phyloP scores from a whole-genome alignment of 169 alveolate species.

The Toxoplasma gondii region DNA sequence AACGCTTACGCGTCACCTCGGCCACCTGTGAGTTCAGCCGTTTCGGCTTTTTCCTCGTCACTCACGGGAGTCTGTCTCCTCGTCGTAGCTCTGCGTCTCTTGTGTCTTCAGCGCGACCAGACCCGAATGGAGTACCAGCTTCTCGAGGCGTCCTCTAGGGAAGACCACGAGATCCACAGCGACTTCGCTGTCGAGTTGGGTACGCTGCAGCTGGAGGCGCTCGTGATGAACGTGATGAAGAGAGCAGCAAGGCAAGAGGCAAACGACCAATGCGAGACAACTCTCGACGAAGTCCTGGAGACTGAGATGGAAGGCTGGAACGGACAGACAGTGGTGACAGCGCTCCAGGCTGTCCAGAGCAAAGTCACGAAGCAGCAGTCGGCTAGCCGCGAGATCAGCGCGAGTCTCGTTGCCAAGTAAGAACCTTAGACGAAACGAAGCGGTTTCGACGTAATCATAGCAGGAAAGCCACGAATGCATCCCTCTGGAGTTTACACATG shows the following conservation, averaged over 20 bases:
- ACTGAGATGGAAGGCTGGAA: not conserved
- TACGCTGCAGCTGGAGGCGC: not conserved
- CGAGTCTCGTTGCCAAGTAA: not conserved
- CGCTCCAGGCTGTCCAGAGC: constrained; percentile 4
- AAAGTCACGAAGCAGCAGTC: not conserved
- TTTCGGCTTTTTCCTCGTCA: too few relatives aligned
- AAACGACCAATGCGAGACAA: not conserved
- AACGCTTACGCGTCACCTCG: too few relatives aligned
- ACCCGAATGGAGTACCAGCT: not conserved
- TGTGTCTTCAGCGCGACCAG: not conserved
- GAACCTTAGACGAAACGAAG: not conserved
- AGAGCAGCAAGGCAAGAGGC: not conserved
- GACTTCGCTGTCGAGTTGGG: constrained; percentile 5
- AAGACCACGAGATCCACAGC: not conserved
- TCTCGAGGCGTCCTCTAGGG: not conserved
- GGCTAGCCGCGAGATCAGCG: not conserved
- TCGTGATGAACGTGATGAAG: not conserved
- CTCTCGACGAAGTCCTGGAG: not conserved
- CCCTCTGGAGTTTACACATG: too few relatives aligned
- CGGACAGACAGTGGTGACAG: not conserved
- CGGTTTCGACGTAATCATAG: too few relatives aligned
- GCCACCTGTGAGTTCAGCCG: too few relatives aligned
- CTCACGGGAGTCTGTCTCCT: too few relatives aligned
- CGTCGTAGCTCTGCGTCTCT: too few relatives aligned
- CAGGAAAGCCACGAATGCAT: too few relatives aligned